Evolutionary conservation across 495 filamentous ascomycete genomes (phyloP).

Genomic region (Penicillium bialowiezense): DNA sequence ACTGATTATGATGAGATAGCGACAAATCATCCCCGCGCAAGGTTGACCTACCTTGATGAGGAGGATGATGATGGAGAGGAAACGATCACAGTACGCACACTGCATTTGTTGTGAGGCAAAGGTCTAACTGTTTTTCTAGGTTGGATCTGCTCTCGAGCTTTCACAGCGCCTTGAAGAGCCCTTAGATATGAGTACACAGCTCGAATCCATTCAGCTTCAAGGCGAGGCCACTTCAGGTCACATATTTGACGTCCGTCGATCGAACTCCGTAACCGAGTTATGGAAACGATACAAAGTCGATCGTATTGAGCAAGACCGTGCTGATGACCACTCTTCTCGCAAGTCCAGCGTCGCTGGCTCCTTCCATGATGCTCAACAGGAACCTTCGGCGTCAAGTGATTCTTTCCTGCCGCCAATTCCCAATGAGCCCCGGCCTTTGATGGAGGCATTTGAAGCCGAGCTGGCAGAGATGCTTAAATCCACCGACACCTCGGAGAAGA

Average conservation of each 20-base stretch:
- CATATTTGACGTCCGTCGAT: conserved; percentile 47
- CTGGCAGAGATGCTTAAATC: conserved; percentile 42
- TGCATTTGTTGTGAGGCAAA: background rate
- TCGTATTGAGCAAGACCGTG: background rate
- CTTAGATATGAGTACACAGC: conserved; percentile 8
- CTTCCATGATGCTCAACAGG: background rate
- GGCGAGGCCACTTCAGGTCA: conserved; percentile 33
- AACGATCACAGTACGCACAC: conserved; percentile 47
- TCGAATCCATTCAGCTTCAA: conserved; percentile 7
- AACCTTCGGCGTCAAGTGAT: background rate
- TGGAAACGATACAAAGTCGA: conserved; percentile 37
- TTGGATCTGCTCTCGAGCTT: conserved; percentile 51
- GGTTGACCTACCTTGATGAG: conserved; percentile 52
- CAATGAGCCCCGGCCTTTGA: conserved; percentile 32
- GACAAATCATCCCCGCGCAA: conserved; percentile 45
- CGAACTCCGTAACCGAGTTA: conserved; percentile 40
- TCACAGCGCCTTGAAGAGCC: conserved; percentile 50
- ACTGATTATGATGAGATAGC: conserved; percentile 51
- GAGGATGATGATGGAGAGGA: conserved; percentile 53
- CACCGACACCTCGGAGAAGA: conserved; percentile 16
- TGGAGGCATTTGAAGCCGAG: conserved; percentile 53
- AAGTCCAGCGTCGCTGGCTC: background rate
- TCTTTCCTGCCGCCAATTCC: conserved; percentile 1
- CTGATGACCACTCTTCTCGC: conserved; percentile 1
- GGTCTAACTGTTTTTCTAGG: conserved; percentile 27